These are phyloP conservation scores for Candida sanyaensis DNA, from an alignment of 1,139 yeast species.

Conservation along the genomic window DNA sequence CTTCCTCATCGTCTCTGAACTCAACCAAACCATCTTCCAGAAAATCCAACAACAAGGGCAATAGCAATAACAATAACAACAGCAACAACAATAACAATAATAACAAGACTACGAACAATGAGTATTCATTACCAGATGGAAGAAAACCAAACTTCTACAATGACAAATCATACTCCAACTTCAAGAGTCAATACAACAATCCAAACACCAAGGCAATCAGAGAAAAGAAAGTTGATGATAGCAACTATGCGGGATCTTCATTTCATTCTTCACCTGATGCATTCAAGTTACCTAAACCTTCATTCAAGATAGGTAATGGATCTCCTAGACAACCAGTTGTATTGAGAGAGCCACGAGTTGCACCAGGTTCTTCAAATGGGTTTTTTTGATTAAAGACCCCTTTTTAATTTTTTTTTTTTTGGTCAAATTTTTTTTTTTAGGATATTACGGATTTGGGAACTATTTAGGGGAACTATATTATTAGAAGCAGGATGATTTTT, in stretches of 20 bases:
- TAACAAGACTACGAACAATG: neutral
- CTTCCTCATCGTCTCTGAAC: neutral
- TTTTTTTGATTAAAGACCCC: neutral
- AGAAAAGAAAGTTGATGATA: conserved; percentile 24
- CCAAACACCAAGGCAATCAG: conserved; percentile 15
- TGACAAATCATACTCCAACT: conserved; percentile 5
- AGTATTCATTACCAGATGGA: conserved; percentile 32
- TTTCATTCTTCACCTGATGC: conserved; percentile 62
- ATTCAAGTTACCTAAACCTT: conserved; percentile 56
- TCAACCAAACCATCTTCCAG: neutral
- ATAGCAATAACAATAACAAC: conserved; percentile 2
- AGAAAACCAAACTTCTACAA: conserved; percentile 32
- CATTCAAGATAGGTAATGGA: conserved; percentile 29
- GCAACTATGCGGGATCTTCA: conserved; percentile 55
- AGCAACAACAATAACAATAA: neutral
- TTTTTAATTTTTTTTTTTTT: neutral
- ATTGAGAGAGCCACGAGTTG: neutral
- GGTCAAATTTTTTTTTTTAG: too few species aligned
- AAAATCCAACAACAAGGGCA: neutral
- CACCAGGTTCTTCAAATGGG: neutral
- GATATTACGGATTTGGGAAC: neutral
- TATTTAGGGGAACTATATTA: neutral
- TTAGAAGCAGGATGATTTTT: neutral
- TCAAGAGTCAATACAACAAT: conserved; percentile 9
- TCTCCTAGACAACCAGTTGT: conserved; percentile 11